phyloP scores from a whole-genome alignment of 2,329 filamentous ascomycete species.

The Diaporthe ampelina region DNA sequence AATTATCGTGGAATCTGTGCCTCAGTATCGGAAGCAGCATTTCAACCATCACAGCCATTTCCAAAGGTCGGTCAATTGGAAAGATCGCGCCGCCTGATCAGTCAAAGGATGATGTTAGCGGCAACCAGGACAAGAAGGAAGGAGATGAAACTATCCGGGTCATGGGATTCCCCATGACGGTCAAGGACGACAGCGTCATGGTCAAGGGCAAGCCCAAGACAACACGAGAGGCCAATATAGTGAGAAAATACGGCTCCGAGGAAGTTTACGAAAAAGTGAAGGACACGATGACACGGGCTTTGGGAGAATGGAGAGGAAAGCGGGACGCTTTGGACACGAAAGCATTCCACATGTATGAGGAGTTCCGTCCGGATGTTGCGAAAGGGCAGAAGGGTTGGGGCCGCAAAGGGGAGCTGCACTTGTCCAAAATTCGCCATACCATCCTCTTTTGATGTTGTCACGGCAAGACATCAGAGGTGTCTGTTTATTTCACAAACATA shows the following conservation, averaged over 20 bases:
- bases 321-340: conserved; percentile 37
- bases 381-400: conserved; percentile 40
- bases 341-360: conserved; percentile 41
- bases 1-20: conserved; percentile 35
- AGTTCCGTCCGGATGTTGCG: conserved; percentile 38
- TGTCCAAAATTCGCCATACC: conserved; percentile 28
- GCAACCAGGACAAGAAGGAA: neutral
- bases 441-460: neutral
- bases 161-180: conserved; percentile 40
- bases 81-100: conserved; percentile 31
- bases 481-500: neutral
- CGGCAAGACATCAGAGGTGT: neutral
- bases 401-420: conserved; percentile 35
- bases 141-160: conserved; percentile 18
- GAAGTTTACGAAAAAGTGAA: conserved; percentile 15
- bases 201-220: conserved; percentile 37
- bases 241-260: conserved; percentile 35
- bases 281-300: conserved; percentile 18
- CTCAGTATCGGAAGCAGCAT: conserved; percentile 41
- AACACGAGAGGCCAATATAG: conserved; percentile 32
- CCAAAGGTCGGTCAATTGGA: conserved; percentile 40
- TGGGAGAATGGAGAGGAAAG: conserved; percentile 34
- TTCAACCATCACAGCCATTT: conserved; percentile 38
- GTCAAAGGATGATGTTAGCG: neutral
- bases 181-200: conserved; percentile 36